phyloP scores from a whole-genome alignment of 768 basidiomycete genomes.

The Lactifluus volemus region DNA sequence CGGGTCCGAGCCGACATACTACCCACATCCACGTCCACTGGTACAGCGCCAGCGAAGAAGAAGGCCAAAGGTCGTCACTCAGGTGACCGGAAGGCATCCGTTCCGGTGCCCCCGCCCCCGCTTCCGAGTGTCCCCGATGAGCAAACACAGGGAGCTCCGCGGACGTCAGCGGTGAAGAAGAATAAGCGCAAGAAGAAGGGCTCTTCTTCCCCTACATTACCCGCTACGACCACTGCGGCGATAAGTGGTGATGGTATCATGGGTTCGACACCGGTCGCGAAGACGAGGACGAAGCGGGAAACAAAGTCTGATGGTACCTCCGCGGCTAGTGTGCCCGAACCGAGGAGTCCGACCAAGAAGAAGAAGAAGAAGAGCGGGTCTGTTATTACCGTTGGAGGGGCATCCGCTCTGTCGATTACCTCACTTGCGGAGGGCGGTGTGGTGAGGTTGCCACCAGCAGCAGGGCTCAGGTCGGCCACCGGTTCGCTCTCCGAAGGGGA shows the following conservation, averaged over 20 bases:
- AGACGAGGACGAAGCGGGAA: neutral
- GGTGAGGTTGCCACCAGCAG: conserved; percentile 9
- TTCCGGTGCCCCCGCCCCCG: neutral
- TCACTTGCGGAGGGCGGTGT: neutral
- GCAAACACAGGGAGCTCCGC: neutral
- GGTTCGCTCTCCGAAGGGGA: conserved; percentile 38
- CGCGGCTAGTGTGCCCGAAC: neutral
- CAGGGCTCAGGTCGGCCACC: conserved; percentile 32
- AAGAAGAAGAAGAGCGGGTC: neutral
- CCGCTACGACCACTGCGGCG: neutral
- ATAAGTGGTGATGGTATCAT: neutral
- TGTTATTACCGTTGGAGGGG: neutral
- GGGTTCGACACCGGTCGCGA: neutral
- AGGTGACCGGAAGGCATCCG: neutral
- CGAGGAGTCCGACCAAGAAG: neutral
- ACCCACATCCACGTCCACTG: neutral
- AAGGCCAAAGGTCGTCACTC: neutral
- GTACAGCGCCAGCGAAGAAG: neutral
- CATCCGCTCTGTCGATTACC: neutral
- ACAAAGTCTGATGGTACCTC: neutral
- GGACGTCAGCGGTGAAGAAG: neutral
- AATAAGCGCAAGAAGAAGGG: neutral
- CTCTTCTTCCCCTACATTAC: neutral
- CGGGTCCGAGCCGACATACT: neutral
- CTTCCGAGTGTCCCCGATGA: neutral